Base-by-base conservation (phyloP, 208 protist species). In the Balamuthia mandrillaris region DNA sequence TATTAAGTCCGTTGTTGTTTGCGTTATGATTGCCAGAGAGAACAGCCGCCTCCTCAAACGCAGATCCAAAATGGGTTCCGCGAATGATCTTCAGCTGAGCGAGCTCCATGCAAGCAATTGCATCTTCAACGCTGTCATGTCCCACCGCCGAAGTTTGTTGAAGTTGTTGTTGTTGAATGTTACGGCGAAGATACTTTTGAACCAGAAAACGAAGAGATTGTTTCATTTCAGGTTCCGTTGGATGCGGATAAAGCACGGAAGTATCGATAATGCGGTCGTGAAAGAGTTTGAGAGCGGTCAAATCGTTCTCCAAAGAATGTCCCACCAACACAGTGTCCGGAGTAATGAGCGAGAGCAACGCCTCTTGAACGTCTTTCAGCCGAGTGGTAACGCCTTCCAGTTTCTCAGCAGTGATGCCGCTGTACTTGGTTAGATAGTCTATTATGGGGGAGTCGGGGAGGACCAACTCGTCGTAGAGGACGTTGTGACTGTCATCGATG, bases 281-380 rank as follows among this genome's bases (percentile, higher is more conserved):
- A 41, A 95, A 37, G 58, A 97, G 81, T 29, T 91, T 87, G 49
- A 96, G 94, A 27, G 93, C 94, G 70, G 93, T 95, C 75, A 98
- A 94, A 90, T 98, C 96, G 86, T 98, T 98, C 75, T 98, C 94
- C 0, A 98, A 86, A 79, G 91, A 95, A 88, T 98, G 96, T 0
- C 96, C 96, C 0, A 97, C 88, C 10, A 98, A 77, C 81, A 97
- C 96, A 1, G 95, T 96, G 4, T 95, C 85, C 0, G 88, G 86
- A 68, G 90, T 86, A 60, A 97, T 89, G 24, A 92, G 68, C 5
- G 86, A 49, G 56, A 89, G 84, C 39, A 97, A 81, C n/a, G 89
- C 83, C 4, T 31, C 47, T 63, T 96, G 95, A 29, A 92, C 96
- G 45, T 96, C 92, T 35, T 82, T 56, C 18, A 97, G 86, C 5